Conservation (phyloP, 2,329 filamentous ascomycete genomes). For the Amesomyces nigricolor region DNA sequence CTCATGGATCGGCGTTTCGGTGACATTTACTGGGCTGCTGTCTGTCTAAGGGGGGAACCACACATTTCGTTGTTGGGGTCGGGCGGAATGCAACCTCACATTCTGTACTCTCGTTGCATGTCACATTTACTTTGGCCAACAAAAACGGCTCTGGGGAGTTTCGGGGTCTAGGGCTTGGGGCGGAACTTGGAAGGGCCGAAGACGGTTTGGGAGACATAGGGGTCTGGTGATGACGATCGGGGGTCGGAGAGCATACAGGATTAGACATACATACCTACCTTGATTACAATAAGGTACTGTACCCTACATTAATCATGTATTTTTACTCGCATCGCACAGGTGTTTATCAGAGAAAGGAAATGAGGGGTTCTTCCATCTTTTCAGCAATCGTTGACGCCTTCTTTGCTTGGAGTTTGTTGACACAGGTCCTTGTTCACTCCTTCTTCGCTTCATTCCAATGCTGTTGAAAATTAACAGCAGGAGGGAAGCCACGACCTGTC, state of each 20-base stretch:
- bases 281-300: neutral
- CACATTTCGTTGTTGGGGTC: neutral
- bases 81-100: neutral
- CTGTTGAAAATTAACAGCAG: too few species aligned
- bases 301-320: slow-evolving; percentile 21
- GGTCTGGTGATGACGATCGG: slow-evolving; percentile 11
- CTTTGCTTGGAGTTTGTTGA: too few species aligned
- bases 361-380: too few species aligned
- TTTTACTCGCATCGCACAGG: slow-evolving; percentile 1
- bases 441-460: too few species aligned
- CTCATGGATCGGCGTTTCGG: slow-evolving; percentile 23
- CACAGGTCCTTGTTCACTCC: too few species aligned
- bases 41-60: neutral
- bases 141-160: slow-evolving; percentile 12
- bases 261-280: slow-evolving; percentile 1
- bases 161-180: neutral
- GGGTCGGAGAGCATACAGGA: slow-evolving; percentile 2
- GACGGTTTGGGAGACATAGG: slow-evolving; percentile 14
- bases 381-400: too few species aligned
- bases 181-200: neutral
- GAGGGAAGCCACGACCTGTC: too few species aligned
- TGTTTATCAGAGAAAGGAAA: too few species aligned
- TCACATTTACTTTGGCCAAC: slow-evolving; percentile 9
- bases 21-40: slow-evolving; percentile 1
- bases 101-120: slow-evolving; percentile 21